These are phyloP conservation scores for Otatea glauca DNA, from an alignment of 176 grass and related monocot species.

Conservation along the genomic window DNA sequence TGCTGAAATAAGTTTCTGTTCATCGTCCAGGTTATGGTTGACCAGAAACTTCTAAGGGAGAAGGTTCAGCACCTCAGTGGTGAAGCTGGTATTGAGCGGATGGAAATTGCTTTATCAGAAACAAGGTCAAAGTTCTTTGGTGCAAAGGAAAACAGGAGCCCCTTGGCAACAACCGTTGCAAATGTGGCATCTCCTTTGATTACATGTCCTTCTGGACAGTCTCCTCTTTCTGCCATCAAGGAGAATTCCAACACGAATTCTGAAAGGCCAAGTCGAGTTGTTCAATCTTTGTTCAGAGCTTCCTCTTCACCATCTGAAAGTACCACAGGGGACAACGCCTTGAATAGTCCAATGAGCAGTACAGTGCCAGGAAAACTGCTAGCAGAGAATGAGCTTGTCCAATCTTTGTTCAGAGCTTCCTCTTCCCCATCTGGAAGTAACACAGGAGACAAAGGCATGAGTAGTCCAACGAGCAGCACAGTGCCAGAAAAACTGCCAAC, in stretches of 20 bases:
- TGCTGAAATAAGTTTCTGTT: slow-evolving; percentile 35
- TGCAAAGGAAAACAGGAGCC: too few relatives aligned
- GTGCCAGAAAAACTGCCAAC: slow-evolving; percentile 53
- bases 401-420: slow-evolving; percentile 61
- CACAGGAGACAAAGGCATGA: background rate
- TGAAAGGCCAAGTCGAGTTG: slow-evolving; percentile 40
- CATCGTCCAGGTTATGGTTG: slow-evolving; percentile 64
- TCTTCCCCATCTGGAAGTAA: too few relatives aligned
- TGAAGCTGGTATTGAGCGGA: too few relatives aligned
- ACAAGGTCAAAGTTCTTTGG: too few relatives aligned
- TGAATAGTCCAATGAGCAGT: slow-evolving; percentile 23
- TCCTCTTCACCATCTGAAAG: slow-evolving; percentile 41
- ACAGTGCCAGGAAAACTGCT: slow-evolving; percentile 49
- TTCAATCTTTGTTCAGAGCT: slow-evolving; percentile 57
- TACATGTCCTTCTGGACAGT: too few relatives aligned
- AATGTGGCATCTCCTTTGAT: too few relatives aligned
- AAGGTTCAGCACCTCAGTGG: too few relatives aligned
- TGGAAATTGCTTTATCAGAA: too few relatives aligned
- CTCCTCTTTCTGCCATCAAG: too few relatives aligned
- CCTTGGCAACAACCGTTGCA: too few relatives aligned
- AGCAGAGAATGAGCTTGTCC: slow-evolving; percentile 68
- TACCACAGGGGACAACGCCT: slow-evolving; percentile 22
- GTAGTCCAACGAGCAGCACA: slow-evolving; percentile 17
- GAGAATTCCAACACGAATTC: too few relatives aligned
- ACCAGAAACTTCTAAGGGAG: slow-evolving; percentile 80